Conservation (phyloP, 495 filamentous ascomycete genomes). For the Talaromyces proteolyticus region DNA sequence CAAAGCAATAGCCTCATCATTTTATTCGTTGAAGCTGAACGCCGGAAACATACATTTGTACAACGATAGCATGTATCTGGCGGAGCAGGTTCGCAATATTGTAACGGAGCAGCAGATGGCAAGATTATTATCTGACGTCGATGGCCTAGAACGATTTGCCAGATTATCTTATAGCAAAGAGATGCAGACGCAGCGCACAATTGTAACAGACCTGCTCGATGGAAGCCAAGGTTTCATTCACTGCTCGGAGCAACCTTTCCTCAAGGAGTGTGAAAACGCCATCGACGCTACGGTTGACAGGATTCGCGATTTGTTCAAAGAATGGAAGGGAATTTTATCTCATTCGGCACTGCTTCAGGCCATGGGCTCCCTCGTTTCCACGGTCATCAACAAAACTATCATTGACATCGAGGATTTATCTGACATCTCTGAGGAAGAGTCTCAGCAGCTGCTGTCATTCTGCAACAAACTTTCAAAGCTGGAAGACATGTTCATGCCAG, state of each 20-base stretch:
- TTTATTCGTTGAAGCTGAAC: slow-evolving; percentile 58
- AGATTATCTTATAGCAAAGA: slow-evolving; percentile 82
- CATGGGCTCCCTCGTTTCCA: slow-evolving; percentile 75
- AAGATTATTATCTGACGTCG: slow-evolving; percentile 65
- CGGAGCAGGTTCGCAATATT: slow-evolving; percentile 62
- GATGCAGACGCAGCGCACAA: slow-evolving; percentile 76
- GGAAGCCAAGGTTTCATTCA: slow-evolving; percentile 60
- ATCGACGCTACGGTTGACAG: slow-evolving; percentile 62
- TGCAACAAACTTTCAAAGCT: slow-evolving; percentile 66
- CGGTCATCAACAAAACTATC: slow-evolving; percentile 73
- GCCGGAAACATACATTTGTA: slow-evolving; percentile 89
- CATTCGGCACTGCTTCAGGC: slow-evolving; percentile 79
- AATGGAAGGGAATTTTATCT: slow-evolving; percentile 78
- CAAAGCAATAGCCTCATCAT: slow-evolving; percentile 75
- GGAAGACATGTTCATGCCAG: slow-evolving; percentile 69
- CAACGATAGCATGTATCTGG: slow-evolving; percentile 80
- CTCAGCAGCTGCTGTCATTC: slow-evolving; percentile 66
- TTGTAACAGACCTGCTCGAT: slow-evolving; percentile 80
- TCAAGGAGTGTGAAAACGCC: slow-evolving; percentile 62
- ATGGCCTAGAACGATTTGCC: slow-evolving; percentile 69
- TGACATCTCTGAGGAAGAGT: slow-evolving; percentile 84
- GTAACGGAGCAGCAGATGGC: slow-evolving; percentile 38
- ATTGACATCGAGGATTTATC: slow-evolving; percentile 79
- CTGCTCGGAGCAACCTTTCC: slow-evolving; percentile 56
- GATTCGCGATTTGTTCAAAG: slow-evolving; percentile 59